Base-by-base conservation (phyloP, 2,329 filamentous ascomycete species). In the Hypoxylon sp. region DNA sequence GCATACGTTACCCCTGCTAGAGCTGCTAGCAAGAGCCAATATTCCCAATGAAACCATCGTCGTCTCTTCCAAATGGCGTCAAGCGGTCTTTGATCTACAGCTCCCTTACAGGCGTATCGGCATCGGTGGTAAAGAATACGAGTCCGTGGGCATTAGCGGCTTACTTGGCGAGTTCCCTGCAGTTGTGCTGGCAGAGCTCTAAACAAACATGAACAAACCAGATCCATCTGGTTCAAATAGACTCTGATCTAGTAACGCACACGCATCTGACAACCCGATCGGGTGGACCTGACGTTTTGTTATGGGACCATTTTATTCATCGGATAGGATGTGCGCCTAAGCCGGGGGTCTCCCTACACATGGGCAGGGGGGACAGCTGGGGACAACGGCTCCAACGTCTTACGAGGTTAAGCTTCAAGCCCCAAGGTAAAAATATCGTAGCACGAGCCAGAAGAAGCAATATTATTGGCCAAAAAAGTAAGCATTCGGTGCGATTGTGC, bases 61-160 rank as follows among this genome's bases (percentile, higher is more conserved):
- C 7, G 14, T 32, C 53, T 45, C 34, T 55, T 30, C 39, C 41
- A 45, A 51, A 58, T 45, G 34, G 52, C 41, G 41, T 53, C 53
- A 41, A 32, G 37, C 27, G 27, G 52, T 34, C 60, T 51, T 25
- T 6, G 52, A 47, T 37, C 48, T n/a, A 57, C 19, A 53, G 34
- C 51, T 64, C 64, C 64, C 64, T 67, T 67, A 57, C 64, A 64
- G 60, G 11, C 37, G 50, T 39, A 50, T 62, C 32, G 39, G 64
- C 41, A 54, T 53, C 37, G 19, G 53, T 41, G 55, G 9, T 34
- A 37, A 37, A 63, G 61, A 70, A 70, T 68, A 70, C 67, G 67
- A 63, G 58, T 69, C 34, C 5, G 45, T 46, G 29, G 61, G 39
- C 50, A 63, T 65, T 67, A 67, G 63, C 57, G 63, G 61, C 53